Conservation (phyloP, 2,329 filamentous ascomycete genomes). For the Fusarium decemcellulare region DNA sequence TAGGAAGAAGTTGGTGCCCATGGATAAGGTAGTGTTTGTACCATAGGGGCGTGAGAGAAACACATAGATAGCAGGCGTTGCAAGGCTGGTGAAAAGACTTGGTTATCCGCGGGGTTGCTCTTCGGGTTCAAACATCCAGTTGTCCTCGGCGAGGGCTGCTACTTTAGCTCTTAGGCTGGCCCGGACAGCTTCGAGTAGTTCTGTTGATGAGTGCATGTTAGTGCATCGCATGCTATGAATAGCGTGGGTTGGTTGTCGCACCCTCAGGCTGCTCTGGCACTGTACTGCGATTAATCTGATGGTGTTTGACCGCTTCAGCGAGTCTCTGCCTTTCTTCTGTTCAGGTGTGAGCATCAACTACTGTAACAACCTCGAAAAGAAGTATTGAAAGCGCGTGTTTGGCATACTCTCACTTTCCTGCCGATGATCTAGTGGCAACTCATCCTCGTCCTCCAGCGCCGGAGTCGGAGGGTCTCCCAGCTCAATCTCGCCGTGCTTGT, state of each 20-base stretch:
- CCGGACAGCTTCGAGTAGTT: constrained; percentile 78
- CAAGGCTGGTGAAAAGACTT: constrained; percentile 38
- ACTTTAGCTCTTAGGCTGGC: constrained; percentile 81
- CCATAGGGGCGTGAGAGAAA: constrained; percentile 41
- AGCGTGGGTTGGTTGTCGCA: constrained; percentile 51
- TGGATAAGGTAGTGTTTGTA: constrained; percentile 35
- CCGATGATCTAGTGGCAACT: constrained; percentile 69
- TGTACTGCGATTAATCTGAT: constrained; percentile 68
- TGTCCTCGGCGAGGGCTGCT: constrained; percentile 82
- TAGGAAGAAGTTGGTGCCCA: constrained; percentile 1
- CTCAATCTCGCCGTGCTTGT: constrained; percentile 74
- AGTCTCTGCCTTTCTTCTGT: constrained; percentile 72
- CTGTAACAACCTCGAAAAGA: background rate
- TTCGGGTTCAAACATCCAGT: constrained; percentile 91
- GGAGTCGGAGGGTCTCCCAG: constrained; percentile 70
- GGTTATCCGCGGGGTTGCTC: constrained; percentile 59
- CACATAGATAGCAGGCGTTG: constrained; percentile 48
- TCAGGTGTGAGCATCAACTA: constrained; percentile 12
- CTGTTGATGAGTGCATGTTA: constrained; percentile 55
- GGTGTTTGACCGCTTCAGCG: constrained; percentile 73
- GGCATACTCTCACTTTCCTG: constrained; percentile 69
- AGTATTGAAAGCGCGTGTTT: background rate
- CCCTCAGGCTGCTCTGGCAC: constrained; percentile 76
- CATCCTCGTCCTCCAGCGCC: constrained; percentile 67
- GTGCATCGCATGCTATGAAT: constrained; percentile 11